Evolutionary conservation across 2,329 filamentous ascomycete genomes (phyloP).

Genomic region (Blastomyces silverae): DNA sequence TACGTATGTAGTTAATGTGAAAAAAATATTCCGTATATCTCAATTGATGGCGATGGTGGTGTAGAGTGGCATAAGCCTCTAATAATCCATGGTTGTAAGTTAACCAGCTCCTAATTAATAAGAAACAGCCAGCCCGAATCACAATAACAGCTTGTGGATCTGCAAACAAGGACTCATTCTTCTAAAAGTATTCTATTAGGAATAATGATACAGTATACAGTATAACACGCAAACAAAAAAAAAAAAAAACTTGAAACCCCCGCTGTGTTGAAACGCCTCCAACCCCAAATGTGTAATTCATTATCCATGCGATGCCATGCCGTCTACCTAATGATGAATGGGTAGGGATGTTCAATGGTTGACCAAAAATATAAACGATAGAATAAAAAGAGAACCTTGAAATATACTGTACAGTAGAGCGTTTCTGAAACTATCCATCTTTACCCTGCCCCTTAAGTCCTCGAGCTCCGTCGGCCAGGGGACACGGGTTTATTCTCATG

Average conservation of each 20-base stretch:
- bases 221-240: background rate
- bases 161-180: background rate
- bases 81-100: too few relatives aligned
- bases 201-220: background rate
- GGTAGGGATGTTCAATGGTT: background rate
- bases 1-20: background rate
- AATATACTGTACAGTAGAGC: background rate
- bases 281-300: slow-evolving; percentile 3
- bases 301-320: slow-evolving; percentile 1
- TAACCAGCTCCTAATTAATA: too few relatives aligned
- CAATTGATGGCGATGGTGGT: background rate
- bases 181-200: background rate
- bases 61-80: too few relatives aligned
- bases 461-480: background rate
- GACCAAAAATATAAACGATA: background rate
- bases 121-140: background rate
- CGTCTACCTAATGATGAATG: slow-evolving; percentile 11
- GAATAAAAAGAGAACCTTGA: background rate
- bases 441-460: background rate
- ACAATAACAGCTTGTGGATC: background rate
- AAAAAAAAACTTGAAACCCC: background rate
- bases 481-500: background rate
- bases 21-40: background rate
- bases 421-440: background rate
- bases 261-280: slow-evolving; percentile 9